Conservation (phyloP, 2,329 filamentous ascomycete genomes). For the Clarireedia monteithiana region DNA sequence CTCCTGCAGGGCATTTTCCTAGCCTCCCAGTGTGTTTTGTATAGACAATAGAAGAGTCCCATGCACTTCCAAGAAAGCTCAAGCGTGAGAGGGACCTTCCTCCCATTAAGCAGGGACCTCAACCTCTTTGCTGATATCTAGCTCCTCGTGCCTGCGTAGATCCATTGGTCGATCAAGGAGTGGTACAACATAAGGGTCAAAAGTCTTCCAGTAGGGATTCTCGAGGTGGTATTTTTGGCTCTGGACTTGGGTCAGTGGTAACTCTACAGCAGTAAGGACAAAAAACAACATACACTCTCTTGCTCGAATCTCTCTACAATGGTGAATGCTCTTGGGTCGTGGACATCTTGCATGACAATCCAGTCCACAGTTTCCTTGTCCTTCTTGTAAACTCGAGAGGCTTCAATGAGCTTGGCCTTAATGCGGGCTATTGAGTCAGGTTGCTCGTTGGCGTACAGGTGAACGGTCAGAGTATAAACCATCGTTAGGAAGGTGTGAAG, state of each 20-base stretch:
- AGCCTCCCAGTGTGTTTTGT: too few species aligned
- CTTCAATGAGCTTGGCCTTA: conserved; percentile 65
- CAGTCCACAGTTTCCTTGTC: conserved; percentile 63
- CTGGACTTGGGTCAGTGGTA: conserved; percentile 23
- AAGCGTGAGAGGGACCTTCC: neutral
- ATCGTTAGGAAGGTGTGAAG: conserved; percentile 33
- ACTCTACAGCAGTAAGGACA: conserved; percentile 2
- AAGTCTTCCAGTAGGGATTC: conserved; percentile 45
- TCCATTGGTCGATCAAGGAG: conserved; percentile 64
- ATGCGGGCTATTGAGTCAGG: conserved; percentile 56
- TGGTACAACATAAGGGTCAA: conserved; percentile 66
- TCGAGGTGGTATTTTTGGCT: conserved; percentile 56
- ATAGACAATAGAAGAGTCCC: too few species aligned
- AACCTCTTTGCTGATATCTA: conserved; percentile 48
- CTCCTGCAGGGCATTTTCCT: too few species aligned
- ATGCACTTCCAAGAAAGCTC: neutral
- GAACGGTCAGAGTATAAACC: conserved; percentile 63
- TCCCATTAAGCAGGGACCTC: conserved; percentile 28
- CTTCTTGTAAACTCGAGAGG: conserved; percentile 62
- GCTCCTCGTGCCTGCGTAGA: conserved; percentile 57
- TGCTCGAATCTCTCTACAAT: conserved; percentile 68
- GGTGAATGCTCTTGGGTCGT: conserved; percentile 62
- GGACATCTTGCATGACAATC: conserved; percentile 71
- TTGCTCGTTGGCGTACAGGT: conserved; percentile 62
- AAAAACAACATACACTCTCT: conserved; percentile 44